Percentiles rank a stretch among this genome's conserved stretches.
Conservation (phyloP, 768 basidiomycete species). For the Suillus luteus region DNA sequence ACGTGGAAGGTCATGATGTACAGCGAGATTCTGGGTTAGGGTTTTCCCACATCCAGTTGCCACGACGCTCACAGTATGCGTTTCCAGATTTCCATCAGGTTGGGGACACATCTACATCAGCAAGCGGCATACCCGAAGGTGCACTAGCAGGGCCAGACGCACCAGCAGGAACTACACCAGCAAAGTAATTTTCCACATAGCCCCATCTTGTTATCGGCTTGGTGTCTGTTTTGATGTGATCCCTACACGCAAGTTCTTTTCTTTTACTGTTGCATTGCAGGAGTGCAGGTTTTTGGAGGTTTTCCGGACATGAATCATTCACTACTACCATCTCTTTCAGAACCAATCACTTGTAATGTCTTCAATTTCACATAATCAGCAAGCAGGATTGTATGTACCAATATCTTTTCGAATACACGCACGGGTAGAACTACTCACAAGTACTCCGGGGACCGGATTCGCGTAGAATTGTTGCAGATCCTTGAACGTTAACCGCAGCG, state of each 20-base stretch:
- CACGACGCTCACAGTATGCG: background rate
- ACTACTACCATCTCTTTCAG: slow-evolving; percentile 6
- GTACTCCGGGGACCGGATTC: background rate
- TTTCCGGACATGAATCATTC: slow-evolving; percentile 1
- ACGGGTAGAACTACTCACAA: slow-evolving; percentile 2
- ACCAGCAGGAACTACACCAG: slow-evolving; percentile 17
- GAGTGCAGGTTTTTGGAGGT: slow-evolving; percentile 6
- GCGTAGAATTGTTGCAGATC: background rate
- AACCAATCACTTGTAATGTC: slow-evolving; percentile 5
- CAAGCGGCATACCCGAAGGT: slow-evolving; percentile 51
- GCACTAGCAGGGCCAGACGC: slow-evolving; percentile 68
- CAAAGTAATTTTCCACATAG: slow-evolving; percentile 12
- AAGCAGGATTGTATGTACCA: slow-evolving; percentile 14
- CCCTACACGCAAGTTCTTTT: slow-evolving; percentile 10
- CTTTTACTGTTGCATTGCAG: slow-evolving; percentile 5
- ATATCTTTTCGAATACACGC: slow-evolving; percentile 17
- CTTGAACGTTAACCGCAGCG: background rate
- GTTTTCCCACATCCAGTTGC: background rate
- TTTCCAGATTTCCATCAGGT: slow-evolving; percentile 79
- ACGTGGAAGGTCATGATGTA: slow-evolving; percentile 99
- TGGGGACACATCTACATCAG: slow-evolving; percentile 48
- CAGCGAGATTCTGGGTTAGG: slow-evolving; percentile 91
- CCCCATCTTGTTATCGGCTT: slow-evolving; percentile 1
- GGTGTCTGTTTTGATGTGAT: slow-evolving; percentile 1
- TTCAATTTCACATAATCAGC: slow-evolving; percentile 1